These are phyloP conservation scores for Mortierella sp. DNA, from an alignment of 371 early-diverging fungal genomes.

Conservation along the genomic window DNA sequence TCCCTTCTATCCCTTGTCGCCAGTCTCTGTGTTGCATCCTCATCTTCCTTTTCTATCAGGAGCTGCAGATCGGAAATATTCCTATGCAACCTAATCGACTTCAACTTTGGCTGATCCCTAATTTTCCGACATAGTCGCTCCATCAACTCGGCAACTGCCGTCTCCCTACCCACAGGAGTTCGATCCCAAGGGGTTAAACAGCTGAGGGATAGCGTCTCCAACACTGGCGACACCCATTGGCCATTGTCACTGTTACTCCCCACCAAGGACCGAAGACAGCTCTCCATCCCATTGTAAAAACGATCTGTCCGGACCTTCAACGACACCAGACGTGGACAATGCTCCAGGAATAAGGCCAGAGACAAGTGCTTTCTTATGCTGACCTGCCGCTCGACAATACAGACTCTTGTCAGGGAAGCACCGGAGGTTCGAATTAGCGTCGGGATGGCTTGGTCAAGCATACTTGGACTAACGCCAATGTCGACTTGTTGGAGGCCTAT, in stretches of 20 bases:
- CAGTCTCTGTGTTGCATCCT: not conserved
- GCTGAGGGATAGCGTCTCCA: not conserved
- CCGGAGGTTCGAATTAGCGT: not conserved
- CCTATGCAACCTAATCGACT: not conserved
- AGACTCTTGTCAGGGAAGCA: not conserved
- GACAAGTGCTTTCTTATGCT: too few species aligned
- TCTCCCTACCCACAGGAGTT: not conserved
- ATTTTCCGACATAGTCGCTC: not conserved
- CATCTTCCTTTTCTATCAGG: not conserved
- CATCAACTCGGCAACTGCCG: not conserved
- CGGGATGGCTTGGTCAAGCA: not conserved
- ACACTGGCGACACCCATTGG: not conserved
- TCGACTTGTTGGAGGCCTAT: not conserved
- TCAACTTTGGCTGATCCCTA: not conserved
- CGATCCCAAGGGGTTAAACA: not conserved
- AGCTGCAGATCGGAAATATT: not conserved
- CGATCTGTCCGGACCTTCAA: not conserved
- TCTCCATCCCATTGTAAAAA: not conserved
- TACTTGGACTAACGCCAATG: not conserved
- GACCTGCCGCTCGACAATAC: not conserved
- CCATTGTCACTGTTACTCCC: not conserved
- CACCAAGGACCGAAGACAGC: not conserved
- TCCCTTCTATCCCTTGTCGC: not conserved
- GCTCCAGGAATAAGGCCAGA: not conserved
- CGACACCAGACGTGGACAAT: not conserved